A percentile compares a stretch with the other conserved stretches of the same genome.
Conservation (phyloP, 352 stramenopile genomes). For the Paralagenidium karlingii region DNA sequence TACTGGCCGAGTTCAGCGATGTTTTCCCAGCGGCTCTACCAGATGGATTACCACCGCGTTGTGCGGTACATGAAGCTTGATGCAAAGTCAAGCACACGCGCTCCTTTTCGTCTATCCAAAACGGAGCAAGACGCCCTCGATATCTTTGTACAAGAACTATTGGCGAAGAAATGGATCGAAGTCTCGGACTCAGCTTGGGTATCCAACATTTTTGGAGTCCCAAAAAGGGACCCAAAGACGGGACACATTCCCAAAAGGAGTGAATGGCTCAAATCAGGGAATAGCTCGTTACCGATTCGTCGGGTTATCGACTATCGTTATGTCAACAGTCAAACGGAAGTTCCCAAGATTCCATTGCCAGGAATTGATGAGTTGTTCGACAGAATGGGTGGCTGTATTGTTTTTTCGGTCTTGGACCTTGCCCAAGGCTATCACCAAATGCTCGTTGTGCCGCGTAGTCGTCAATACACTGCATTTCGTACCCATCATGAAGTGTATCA, state of each 20-base stretch:
- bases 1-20: constrained; percentile 1
- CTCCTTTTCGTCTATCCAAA: constrained; percentile 6
- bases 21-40: constrained; percentile 3
- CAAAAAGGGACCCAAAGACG: constrained; percentile 11
- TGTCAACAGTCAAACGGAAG: constrained; percentile 6
- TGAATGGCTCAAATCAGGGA: constrained; percentile 5
- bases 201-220: constrained; percentile 12
- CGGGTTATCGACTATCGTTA: constrained; percentile 8
- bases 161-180: constrained; percentile 7
- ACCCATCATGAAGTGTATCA: constrained; percentile 18
- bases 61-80: constrained; percentile 7
- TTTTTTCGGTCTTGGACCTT: constrained; percentile 9
- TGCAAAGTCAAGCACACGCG: constrained; percentile 1
- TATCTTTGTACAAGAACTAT: constrained; percentile 4
- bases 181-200: constrained; percentile 8
- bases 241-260: constrained; percentile 2
- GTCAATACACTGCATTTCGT: constrained; percentile 19
- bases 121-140: constrained; percentile 4
- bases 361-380: constrained; percentile 12
- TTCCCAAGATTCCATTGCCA: constrained; percentile 11
- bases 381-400: constrained; percentile 3
- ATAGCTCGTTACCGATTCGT: constrained; percentile 2
- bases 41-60: neutral
- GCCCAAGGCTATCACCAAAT: constrained; percentile 22
- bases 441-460: neutral